A percentile compares a stretch with the other conserved stretches of the same genome.
These are phyloP conservation scores for Myrmaecium sp. DNA, from an alignment of 2,329 filamentous ascomycete species.

Conservation along the genomic window DNA sequence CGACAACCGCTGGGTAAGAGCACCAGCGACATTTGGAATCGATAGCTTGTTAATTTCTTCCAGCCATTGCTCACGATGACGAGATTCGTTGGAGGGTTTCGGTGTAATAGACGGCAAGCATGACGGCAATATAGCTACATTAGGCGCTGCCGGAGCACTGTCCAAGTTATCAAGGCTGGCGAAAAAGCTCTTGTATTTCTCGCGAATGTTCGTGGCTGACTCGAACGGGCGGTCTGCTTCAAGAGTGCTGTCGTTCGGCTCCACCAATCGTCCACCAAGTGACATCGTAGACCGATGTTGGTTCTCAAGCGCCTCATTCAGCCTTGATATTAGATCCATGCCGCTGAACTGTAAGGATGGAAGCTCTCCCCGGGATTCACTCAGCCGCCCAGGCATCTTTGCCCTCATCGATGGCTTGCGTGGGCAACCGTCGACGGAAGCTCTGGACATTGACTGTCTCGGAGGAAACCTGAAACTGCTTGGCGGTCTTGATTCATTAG, in stretches of 20 bases:
- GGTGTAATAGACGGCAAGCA: too few relatives aligned
- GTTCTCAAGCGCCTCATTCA: slow-evolving; percentile 26
- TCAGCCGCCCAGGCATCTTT: background rate
- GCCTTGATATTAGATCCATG: slow-evolving; percentile 27
- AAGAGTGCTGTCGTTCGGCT: slow-evolving; percentile 1
- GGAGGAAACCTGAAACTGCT: slow-evolving; percentile 12
- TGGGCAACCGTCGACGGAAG: slow-evolving; percentile 2
- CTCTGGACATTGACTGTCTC: too few relatives aligned
- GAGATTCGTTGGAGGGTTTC: slow-evolving; percentile 11
- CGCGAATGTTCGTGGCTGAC: too few relatives aligned
- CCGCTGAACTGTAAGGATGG: slow-evolving; percentile 32
- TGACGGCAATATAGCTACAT: too few relatives aligned
- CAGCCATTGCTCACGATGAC: slow-evolving; percentile 25
- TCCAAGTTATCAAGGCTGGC: slow-evolving; percentile 22
- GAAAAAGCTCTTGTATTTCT: slow-evolving; percentile 30
- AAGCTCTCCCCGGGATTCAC: slow-evolving; percentile 14
- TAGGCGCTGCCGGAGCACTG: slow-evolving; percentile 1
- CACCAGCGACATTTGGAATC: slow-evolving; percentile 27
- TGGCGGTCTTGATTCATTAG: slow-evolving; percentile 10
- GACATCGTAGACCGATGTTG: slow-evolving; percentile 8
- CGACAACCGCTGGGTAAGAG: slow-evolving; percentile 29
- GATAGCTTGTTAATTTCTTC: slow-evolving; percentile 28
- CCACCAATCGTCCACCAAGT: slow-evolving; percentile 6
- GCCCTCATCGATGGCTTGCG: background rate
- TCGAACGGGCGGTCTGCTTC: slow-evolving; percentile 7